Evolutionary conservation across 805 yeast genomes (phyloP).

Genomic region (Cyberlindnera maclurae): DNA sequence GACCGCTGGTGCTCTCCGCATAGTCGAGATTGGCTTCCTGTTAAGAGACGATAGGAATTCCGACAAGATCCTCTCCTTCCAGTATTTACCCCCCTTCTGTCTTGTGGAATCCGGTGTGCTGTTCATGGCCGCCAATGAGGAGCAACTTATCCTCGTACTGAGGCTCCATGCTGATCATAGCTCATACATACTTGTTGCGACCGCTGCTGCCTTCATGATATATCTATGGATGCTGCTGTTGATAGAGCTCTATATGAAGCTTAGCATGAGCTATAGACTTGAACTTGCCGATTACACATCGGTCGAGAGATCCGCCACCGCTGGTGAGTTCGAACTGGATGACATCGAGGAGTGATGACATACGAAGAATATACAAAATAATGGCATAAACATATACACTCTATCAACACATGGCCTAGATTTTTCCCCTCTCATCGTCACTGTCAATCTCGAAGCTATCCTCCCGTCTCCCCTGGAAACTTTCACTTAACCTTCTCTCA

Average conservation of each 20-base stretch:
- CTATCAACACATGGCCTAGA: not conserved
- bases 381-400: not conserved
- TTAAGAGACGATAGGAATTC: slow-evolving; percentile 49
- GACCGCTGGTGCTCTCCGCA: slow-evolving; percentile 68
- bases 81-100: slow-evolving; percentile 79
- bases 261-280: slow-evolving; percentile 18
- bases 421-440: slow-evolving; percentile 10
- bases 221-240: slow-evolving; percentile 60
- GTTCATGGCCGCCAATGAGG: slow-evolving; percentile 92
- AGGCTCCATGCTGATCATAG: slow-evolving; percentile 80
- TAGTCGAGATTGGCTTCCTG: slow-evolving; percentile 75
- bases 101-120: slow-evolving; percentile 70
- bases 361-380: not conserved
- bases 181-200: slow-evolving; percentile 65
- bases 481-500: slow-evolving; percentile 3
- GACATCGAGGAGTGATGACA: slow-evolving; percentile 1
- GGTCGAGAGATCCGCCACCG: slow-evolving; percentile 4
- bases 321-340: slow-evolving; percentile 1
- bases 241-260: slow-evolving; percentile 47
- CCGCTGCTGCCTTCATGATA: slow-evolving; percentile 68
- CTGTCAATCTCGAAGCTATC: slow-evolving; percentile 20
- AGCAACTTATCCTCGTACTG: slow-evolving; percentile 65
- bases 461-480: slow-evolving; percentile 6
- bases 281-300: slow-evolving; percentile 10
- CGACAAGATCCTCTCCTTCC: slow-evolving; percentile 60